Percentiles rank a stretch among this genome's conserved stretches.
Evolutionary conservation across 495 filamentous ascomycete species (phyloP).

Genomic region (Tuber aestivum): DNA sequence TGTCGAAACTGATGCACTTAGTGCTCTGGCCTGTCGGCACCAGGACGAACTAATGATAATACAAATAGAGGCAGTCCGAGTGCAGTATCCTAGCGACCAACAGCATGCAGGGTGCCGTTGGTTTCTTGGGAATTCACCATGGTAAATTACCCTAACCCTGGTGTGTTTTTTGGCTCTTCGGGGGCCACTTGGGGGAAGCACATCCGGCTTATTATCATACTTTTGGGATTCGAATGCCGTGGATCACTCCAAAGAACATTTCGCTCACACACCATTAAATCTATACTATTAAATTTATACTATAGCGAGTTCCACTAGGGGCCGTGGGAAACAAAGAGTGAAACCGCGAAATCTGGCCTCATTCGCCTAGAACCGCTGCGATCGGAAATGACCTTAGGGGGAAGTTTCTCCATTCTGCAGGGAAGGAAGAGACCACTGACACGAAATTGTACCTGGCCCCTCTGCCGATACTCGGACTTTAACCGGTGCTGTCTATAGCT

Average conservation of each 20-base stretch:
- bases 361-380: background rate
- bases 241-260: background rate
- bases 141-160: constrained; percentile 27
- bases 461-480: background rate
- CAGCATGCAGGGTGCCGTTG: constrained; percentile 12
- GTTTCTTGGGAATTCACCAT: background rate
- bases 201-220: background rate
- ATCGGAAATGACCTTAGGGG: background rate
- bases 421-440: background rate
- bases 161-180: background rate
- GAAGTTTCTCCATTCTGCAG: background rate
- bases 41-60: background rate
- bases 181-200: background rate
- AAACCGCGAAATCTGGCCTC: background rate
- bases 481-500: background rate
- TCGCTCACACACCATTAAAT: background rate
- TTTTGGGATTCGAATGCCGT: background rate
- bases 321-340: background rate
- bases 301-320: background rate
- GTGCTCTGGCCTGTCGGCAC: background rate
- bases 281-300: background rate
- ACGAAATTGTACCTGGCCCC: background rate
- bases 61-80: background rate
- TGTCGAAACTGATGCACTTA: background rate
- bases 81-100: background rate